Evolutionary conservation across 2,329 filamentous ascomycete genomes (phyloP), one percentile per base, ranked within the genome.

Genomic region (Ophiostoma ulmi): DNA sequence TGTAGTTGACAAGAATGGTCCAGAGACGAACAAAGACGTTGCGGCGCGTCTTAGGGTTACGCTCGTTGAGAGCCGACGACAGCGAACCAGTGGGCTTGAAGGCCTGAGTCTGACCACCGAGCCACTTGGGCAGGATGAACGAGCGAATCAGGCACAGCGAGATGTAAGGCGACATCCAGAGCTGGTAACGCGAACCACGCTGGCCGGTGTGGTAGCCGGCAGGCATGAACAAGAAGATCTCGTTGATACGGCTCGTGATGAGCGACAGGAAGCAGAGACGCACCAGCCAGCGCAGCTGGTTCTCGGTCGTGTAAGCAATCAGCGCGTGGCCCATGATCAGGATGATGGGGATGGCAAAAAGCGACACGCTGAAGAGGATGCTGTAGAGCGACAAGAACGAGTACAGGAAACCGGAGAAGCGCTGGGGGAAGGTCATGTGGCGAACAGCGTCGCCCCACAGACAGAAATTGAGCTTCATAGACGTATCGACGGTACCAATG

Each of bases 121-220:
- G 83, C 86, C 86, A 88, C 8, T 76, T 82, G 36, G 86, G 86
- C 2, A 88, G 80, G 17, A 88, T 74, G 75, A 88, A 88, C 1
- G 86, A 83, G 2, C 85, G 85, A 69, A 88, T 78, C 70, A 88
- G 83, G 74, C 83, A 85, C 13, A 87, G 79, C 0, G 85, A 84
- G 72, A 87, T 85, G 77, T 87, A 89, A 0, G 86, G 86, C 7
- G 86, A 82, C 86, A 88, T 88, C 86, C 87, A 89, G 38, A 88
- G 79, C 77, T 87, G 84, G 73, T 85, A 84, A 4, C 85, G 81
- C 1, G 82, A 81, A 55, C 85, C 85, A 70, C 86, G 81, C 76
- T 87, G 85, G 4, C 85, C 86, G 13, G 85, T 85, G 76, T 86
- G 83, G 75, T 88, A 88, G 26, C 87, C 86, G 1, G 85, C 82